Evolutionary conservation across 75 land plant genomes (phyloP).

Genomic region (Isoetes taiwanensis): DNA sequence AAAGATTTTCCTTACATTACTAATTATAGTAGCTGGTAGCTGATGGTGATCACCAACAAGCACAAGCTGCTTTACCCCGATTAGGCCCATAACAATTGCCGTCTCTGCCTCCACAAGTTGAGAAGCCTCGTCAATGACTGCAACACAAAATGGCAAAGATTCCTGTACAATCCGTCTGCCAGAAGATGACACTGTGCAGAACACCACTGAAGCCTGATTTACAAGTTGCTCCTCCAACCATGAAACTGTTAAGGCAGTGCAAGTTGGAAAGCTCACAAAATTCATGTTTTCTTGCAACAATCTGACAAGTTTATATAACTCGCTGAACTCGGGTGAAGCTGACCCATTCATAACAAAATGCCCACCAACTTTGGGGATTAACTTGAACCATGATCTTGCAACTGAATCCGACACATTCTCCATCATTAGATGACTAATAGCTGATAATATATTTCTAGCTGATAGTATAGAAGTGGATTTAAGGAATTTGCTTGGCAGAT

Average conservation of each 20-base stretch:
- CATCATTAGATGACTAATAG: too few relatives aligned
- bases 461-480: too few relatives aligned
- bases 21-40: slow-evolving; percentile 56
- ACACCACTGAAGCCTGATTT: slow-evolving; percentile 28
- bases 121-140: slow-evolving; percentile 77
- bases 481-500: too few relatives aligned
- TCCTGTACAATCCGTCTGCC: slow-evolving; percentile 15
- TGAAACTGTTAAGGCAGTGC: background rate
- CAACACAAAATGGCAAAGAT: slow-evolving; percentile 25
- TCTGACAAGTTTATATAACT: too few relatives aligned
- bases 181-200: slow-evolving; percentile 58
- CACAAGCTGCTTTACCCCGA: slow-evolving; percentile 41
- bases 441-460: too few relatives aligned
- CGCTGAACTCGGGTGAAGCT: too few relatives aligned
- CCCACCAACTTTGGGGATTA: too few relatives aligned
- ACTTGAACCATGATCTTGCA: too few relatives aligned
- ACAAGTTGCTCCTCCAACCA: slow-evolving; percentile 22
- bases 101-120: slow-evolving; percentile 80
- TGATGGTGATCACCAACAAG: slow-evolving; percentile 75
- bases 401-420: too few relatives aligned
- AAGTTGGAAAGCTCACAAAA: too few relatives aligned
- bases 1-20: slow-evolving; percentile 36
- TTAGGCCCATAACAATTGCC: slow-evolving; percentile 37
- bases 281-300: too few relatives aligned
- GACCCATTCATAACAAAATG: too few relatives aligned